Evolutionary conservation across 2,329 filamentous ascomycete species (phyloP).

Genomic region (Fusarium sp.): DNA sequence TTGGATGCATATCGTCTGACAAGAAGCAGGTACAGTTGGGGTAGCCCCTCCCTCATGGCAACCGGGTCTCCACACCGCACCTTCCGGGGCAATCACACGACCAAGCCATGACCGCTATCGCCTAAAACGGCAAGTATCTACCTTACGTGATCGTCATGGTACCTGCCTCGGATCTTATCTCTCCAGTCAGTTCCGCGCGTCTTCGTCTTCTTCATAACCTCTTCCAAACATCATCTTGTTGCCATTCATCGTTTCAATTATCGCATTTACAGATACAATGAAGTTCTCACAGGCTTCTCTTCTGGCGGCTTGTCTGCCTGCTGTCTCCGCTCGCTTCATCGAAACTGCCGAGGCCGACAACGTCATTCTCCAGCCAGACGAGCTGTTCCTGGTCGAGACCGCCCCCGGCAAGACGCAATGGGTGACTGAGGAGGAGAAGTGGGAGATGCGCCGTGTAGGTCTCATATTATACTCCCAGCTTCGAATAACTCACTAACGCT

Average conservation of each 20-base stretch:
- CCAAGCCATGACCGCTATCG: slow-evolving; percentile 21
- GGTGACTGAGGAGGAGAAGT: slow-evolving; percentile 96
- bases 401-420: slow-evolving; percentile 84
- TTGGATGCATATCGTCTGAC: background rate
- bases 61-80: slow-evolving; percentile 32
- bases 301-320: slow-evolving; percentile 64
- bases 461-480: background rate
- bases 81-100: slow-evolving; percentile 34
- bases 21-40: slow-evolving; percentile 9
- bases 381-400: slow-evolving; percentile 79
- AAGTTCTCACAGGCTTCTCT: slow-evolving; percentile 63
- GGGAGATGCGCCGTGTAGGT: slow-evolving; percentile 83
- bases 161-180: slow-evolving; percentile 29
- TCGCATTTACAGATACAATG: slow-evolving; percentile 50
- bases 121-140: slow-evolving; percentile 35
- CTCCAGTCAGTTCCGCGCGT: slow-evolving; percentile 14
- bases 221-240: slow-evolving; percentile 11
- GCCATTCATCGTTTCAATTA: background rate
- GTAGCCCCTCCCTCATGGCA: slow-evolving; percentile 12
- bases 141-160: slow-evolving; percentile 38
- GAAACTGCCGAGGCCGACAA: slow-evolving; percentile 62
- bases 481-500: slow-evolving; percentile 1
- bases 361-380: slow-evolving; percentile 56
- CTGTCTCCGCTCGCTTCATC: slow-evolving; percentile 65
- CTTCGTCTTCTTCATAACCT: slow-evolving; percentile 18